A percentile compares a stretch with the other conserved stretches of the same genome.
Conservation (phyloP, 2,329 filamentous ascomycete species). For the Claviceps capensis region DNA sequence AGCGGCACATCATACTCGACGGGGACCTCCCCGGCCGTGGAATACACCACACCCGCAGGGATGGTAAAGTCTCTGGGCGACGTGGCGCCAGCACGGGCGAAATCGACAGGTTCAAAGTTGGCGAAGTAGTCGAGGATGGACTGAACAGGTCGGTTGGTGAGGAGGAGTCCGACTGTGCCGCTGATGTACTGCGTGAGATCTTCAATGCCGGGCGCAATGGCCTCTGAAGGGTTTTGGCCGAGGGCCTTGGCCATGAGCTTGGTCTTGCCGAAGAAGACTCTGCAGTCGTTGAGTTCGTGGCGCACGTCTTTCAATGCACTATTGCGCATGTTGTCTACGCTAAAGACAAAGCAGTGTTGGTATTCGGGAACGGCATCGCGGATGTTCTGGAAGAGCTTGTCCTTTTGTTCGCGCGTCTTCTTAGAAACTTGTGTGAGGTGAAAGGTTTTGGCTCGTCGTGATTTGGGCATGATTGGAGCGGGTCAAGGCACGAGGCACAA, state of each 20-base stretch:
- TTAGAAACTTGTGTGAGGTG: slow-evolving; percentile 86
- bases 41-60: slow-evolving; percentile 71
- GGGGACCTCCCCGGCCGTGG: slow-evolving; percentile 65
- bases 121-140: slow-evolving; percentile 62
- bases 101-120: slow-evolving; percentile 64
- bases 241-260: slow-evolving; percentile 98
- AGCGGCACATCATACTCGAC: slow-evolving; percentile 73
- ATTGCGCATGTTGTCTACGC: slow-evolving; percentile 96
- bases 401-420: slow-evolving; percentile 85
- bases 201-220: slow-evolving; percentile 67
- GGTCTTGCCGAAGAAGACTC: slow-evolving; percentile 97
- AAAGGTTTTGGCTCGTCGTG: slow-evolving; percentile 79
- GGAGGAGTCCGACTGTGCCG: slow-evolving; percentile 80
- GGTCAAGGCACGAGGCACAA: slow-evolving; percentile 7
- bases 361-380: slow-evolving; percentile 75
- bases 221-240: slow-evolving; percentile 62
- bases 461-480: slow-evolving; percentile 69
- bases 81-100: slow-evolving; percentile 70
- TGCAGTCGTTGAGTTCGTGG: slow-evolving; percentile 58
- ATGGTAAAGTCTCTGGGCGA: slow-evolving; percentile 67
- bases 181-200: slow-evolving; percentile 53
- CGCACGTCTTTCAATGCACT: slow-evolving; percentile 87
- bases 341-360: slow-evolving; percentile 85
- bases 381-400: slow-evolving; percentile 77
- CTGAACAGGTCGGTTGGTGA: slow-evolving; percentile 62